Base-by-base conservation (phyloP, 2,329 filamentous ascomycete species). In the Aspergillus fumigatiaffinis region DNA sequence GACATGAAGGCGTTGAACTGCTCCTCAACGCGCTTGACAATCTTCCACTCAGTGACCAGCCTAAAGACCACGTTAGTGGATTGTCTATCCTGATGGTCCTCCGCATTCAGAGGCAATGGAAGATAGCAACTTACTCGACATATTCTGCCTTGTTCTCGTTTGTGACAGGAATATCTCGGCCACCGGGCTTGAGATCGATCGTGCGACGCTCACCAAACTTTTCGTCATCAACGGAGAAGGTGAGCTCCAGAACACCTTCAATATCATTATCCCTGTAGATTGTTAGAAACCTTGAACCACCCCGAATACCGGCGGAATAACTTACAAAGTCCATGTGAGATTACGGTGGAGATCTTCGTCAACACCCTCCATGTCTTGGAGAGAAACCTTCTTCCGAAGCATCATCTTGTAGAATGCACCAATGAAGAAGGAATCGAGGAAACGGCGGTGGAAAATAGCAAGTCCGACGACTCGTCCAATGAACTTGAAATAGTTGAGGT, bases 351-450 rank as follows among this genome's bases (percentile, higher is more conserved):
- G 95, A 75, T 97, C 94, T 58, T 93, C 92, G 74, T 99, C 94
- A 41, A 99, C 94, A 77, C 94, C 94, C 78, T 99, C 94, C 94
- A 99, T 99, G 72, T 99, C 94, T 51, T 91, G 88, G 58, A 99
- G 82, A 2, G 88, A 81, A 29, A 99, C 94, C 68, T 91, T 87
- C 83, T 97, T 99, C 74, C 90, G 88, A 60, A 99, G 79, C 72
- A 99, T 89, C 94, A 99, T 99, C 84, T 99, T 99, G 84, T 99
- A 99, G 70, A 99, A 87, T 29, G 94, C 94, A 51, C 94, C 94
- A 71, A 99, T 97, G 77, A 99, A 99, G 82, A 99, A 99, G 35
- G 94, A 95, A 73, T 99, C 94, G 62, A 99, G 80, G 83, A 99
- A 99, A 52, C 94, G 88, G 57, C 94, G 86, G 77, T 99, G 94